Base-by-base conservation (phyloP, 768 basidiomycete species). In the Agaricus blazei region DNA sequence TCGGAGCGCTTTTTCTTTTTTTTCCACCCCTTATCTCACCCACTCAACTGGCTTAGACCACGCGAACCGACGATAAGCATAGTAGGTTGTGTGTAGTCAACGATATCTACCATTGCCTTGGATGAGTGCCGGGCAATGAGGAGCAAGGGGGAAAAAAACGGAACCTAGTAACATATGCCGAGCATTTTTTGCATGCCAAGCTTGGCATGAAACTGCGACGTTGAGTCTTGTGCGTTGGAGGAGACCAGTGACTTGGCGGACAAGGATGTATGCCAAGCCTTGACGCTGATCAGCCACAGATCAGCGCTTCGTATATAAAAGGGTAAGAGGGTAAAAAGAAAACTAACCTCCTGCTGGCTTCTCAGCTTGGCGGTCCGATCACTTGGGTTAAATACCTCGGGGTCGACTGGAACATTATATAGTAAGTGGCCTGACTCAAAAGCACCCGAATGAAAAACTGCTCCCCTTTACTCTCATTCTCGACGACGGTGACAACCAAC, bases 31-130 rank as follows among this genome's bases (percentile, higher is more conserved):
- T 26, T 12, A 24, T 70, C 81, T 58, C 55, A 93, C 90, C 93
- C 93, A 65, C 94, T 93, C 51, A 98, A 70, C 62, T 92, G 85
- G 19, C 90, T 82, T 15, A 95, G 59, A 57, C 95, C 95, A 48
- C 95, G 84, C n/a, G 92, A 95, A 3, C 95, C 95, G 9, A 97
- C 95, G 52, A 98, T 96, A 31, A 93, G 75, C 90, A 97, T 94
- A 7, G 83, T 84, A 1, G 95, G 95, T 55, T 93, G 85, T 37
- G 85, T 75, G 65, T 89, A 81, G 63, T 98, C 95, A 26, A 96
- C 86, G 51, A 98, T 81, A 63, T 95, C 90, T 82, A 51, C 9
- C 28, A 7, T 41, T 12, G 4, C 11, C 12, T 14, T 36, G 27
- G 48, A 8, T 27, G 19, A 50, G 11, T 27, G 19, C n/a, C 11